Percentiles rank a stretch among this genome's conserved stretches.
phyloP scores from a whole-genome alignment of 179 eudicot genomes.

The Spergularia azorica region DNA sequence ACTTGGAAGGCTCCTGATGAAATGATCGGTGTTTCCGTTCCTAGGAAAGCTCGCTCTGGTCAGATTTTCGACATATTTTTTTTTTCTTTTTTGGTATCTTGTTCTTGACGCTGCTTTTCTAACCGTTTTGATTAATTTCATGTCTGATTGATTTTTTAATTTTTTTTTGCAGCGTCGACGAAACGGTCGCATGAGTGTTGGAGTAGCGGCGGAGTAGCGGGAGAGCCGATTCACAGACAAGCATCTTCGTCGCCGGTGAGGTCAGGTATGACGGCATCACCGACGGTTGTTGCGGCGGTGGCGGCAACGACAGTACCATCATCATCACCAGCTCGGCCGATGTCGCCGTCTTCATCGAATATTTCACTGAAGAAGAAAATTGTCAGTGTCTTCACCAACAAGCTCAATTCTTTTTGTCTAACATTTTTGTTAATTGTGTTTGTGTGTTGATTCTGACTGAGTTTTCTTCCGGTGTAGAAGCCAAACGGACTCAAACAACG shows the following conservation, averaged over 20 bases:
- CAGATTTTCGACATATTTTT: neutral
- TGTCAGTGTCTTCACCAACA: constrained; percentile 42
- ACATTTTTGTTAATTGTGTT: neutral
- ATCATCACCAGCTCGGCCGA: constrained; percentile 45
- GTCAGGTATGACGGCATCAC: constrained; percentile 33
- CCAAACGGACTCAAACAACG: constrained; percentile 62
- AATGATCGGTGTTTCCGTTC: constrained; percentile 82
- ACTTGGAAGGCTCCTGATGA: constrained; percentile 89
- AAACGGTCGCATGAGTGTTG: constrained; percentile 80
- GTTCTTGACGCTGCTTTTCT: neutral
- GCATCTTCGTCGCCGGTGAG: constrained; percentile 73
- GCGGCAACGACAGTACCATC: constrained; percentile 32
- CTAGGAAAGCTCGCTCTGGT: constrained; percentile 96
- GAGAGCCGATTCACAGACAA: constrained; percentile 50
- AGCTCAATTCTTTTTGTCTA: neutral
- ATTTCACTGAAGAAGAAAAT: constrained; percentile 64
- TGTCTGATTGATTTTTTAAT: neutral
- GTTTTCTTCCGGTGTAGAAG: constrained; percentile 52
- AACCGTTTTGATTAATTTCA: neutral
- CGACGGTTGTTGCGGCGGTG: constrained; percentile 14
- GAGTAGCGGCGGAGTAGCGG: constrained; percentile 43
- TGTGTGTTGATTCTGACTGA: constrained; percentile 15
- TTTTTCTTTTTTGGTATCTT: neutral
- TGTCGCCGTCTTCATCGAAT: constrained; percentile 85
- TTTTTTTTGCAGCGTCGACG: constrained; percentile 54